Percentiles rank a stretch among this genome's conserved stretches.
These are phyloP conservation scores for Biscogniauxia mediterranea DNA, from an alignment of 2,329 filamentous ascomycete genomes.

Conservation along the genomic window DNA sequence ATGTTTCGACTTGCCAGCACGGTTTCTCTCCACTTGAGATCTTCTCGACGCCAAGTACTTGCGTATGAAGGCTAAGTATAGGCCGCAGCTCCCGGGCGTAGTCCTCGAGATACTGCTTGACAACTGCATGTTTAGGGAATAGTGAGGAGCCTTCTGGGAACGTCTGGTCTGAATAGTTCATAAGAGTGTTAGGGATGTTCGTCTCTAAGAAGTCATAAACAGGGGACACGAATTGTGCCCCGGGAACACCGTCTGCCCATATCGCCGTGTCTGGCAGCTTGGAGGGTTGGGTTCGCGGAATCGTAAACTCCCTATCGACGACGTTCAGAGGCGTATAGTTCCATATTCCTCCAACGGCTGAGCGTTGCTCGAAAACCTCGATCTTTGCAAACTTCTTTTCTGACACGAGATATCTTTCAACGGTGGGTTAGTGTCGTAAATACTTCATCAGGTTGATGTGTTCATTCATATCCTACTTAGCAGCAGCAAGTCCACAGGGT, in stretches of 20 bases:
- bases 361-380: conserved; percentile 68
- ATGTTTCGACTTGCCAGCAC: conserved; percentile 49
- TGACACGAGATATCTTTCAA: conserved; percentile 63
- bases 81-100: conserved; percentile 61
- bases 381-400: conserved; percentile 62
- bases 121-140: conserved; percentile 64
- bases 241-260: conserved; percentile 21
- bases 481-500: conserved; percentile 65
- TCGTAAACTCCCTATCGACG: conserved; percentile 19
- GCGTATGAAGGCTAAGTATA: conserved; percentile 59
- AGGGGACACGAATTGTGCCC: conserved; percentile 62
- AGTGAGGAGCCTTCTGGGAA: conserved; percentile 59
- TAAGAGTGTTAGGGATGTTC: conserved; percentile 71
- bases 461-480: conserved; percentile 29
- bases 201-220: conserved; percentile 71
- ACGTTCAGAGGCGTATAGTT: conserved; percentile 51
- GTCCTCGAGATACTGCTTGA: conserved; percentile 63
- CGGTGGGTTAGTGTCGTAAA: neutral
- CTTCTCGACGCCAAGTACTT: conserved; percentile 50
- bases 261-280: conserved; percentile 43
- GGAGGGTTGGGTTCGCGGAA: conserved; percentile 31
- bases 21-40: conserved; percentile 16
- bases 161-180: conserved; percentile 64
- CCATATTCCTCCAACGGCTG: conserved; percentile 68
- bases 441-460: neutral